Evolutionary conservation across 805 yeast species (phyloP), one percentile per base, ranked within the genome.

Genomic region (Spathaspora gorwiae): DNA sequence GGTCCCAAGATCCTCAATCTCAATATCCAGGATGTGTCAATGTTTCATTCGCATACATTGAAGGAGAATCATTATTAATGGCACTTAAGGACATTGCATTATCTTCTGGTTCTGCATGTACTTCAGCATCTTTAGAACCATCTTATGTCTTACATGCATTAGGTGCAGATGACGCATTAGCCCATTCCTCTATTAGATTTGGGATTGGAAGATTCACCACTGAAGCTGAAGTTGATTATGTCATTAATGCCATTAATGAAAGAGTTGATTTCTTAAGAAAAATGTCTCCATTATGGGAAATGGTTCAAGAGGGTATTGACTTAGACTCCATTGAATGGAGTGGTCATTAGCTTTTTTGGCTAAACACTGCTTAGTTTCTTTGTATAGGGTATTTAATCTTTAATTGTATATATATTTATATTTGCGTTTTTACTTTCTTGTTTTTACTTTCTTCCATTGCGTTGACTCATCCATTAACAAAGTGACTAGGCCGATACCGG

Each of bases 221-320:
- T 12, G 97, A 90, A 57, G 95, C 81, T 42, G 99, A 94, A 69
- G 80, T 94, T 44, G 98, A 94, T 62, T 94, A 90, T 61, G 99
- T 94, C 40, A 76, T 94, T 52, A 74, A 84, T 47, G 96, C 97
- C 11, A 88, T 94, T 47, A 75, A 80, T 46, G 90, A 88, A 64
- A 81, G 97, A 67, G 98, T 94, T 45, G 84, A 83, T 52, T 89
- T 89, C 69, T 78, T 94, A 62, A 81, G 99, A 68, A 92, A 90
- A 60, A 76, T 94, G 69, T 83, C 94, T 47, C 99, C 99, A 40
- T 75, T 94, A 57, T 94, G 98, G 98, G 99, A 94, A 72, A 90
- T 94, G 98, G 96, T 89, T 47, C 96, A 94, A 68, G 98, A 94
- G 54, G 99, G 99, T 54, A 92, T 94, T 59, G 99, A 94, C 62